A percentile compares a stretch with the other conserved stretches of the same genome.
These are phyloP conservation scores for Sorghum bicolor DNA, from an alignment of 176 grass and related monocot species.

Conservation along the genomic window DNA sequence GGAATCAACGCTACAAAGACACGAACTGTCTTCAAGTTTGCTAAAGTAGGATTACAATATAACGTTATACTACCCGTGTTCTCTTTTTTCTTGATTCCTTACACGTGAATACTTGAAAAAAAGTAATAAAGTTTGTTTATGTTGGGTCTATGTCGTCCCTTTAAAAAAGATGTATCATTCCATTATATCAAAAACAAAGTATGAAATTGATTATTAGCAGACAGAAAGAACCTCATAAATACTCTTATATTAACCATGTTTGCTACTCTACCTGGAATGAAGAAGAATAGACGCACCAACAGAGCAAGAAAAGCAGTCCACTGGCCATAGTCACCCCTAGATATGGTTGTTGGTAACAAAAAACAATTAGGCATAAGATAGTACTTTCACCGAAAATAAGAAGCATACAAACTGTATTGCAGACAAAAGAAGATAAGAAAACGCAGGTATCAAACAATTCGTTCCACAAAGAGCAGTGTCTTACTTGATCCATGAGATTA, in stretches of 20 bases:
- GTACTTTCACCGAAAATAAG: neutral
- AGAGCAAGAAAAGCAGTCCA: conserved; percentile 94
- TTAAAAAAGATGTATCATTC: neutral
- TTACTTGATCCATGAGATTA: conserved; percentile 98
- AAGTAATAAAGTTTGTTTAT: neutral
- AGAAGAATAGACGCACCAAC: conserved; percentile 77
- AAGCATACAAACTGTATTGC: neutral
- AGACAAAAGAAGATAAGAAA: conserved; percentile 16
- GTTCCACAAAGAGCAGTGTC: conserved; percentile 19
- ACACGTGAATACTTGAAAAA: neutral
- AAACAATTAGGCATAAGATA: neutral
- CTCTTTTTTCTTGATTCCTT: neutral
- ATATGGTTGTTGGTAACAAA: conserved; percentile 13
- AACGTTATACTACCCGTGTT: neutral
- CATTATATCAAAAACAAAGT: neutral
- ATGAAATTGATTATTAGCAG: neutral
- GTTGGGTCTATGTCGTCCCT: neutral
- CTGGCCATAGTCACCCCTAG: conserved; percentile 84
- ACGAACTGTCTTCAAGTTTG: neutral
- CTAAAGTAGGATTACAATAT: neutral
- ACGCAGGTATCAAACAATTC: neutral
- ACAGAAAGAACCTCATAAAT: neutral
- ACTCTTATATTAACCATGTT: neutral
- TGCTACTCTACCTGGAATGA: conserved; percentile 66
- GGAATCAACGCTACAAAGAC: neutral